phyloP scores from a whole-genome alignment of 441 rosid genomes.

The Jatropha podagrica region DNA sequence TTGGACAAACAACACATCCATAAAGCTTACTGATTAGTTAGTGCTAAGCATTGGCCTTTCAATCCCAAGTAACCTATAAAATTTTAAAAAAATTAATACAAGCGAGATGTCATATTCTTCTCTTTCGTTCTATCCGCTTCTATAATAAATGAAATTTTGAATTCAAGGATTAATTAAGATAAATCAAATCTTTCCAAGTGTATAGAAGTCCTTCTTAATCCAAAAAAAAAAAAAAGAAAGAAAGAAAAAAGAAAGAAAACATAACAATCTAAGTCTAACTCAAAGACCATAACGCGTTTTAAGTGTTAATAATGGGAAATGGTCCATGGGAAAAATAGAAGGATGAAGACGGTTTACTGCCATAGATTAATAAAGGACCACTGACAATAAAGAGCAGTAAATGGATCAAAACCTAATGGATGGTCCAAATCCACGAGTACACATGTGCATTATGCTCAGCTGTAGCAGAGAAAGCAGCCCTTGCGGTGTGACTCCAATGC shows the following conservation, averaged over 20 bases:
- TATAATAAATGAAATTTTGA: no score
- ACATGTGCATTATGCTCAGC: slow-evolving; percentile 33
- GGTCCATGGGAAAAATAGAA: slow-evolving; percentile 26
- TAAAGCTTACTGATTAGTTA: no score
- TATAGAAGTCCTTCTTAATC: no score
- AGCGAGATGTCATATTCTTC: no score
- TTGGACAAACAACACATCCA: no score
- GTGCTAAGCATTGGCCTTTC: no score
- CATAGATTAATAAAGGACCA: slow-evolving; percentile 36
- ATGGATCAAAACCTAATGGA: slow-evolving; percentile 11
- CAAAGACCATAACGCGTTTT: background rate
- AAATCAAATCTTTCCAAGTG: no score
- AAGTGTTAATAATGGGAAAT: slow-evolving; percentile 21
- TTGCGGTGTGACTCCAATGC: background rate
- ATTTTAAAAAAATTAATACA: no score
- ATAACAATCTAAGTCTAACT: background rate
- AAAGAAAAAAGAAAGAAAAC: background rate
- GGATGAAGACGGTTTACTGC: slow-evolving; percentile 27
- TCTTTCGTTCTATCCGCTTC: no score
- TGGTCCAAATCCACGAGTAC: slow-evolving; percentile 32
- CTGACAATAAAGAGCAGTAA: slow-evolving; percentile 26
- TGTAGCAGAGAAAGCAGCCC: slow-evolving; percentile 18
- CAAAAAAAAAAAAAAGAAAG: no score
- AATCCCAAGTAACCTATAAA: no score
- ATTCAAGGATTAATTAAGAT: no score